phyloP scores from a whole-genome alignment of 139 green algal species.

The Pseudopediastrum boryanum region DNA sequence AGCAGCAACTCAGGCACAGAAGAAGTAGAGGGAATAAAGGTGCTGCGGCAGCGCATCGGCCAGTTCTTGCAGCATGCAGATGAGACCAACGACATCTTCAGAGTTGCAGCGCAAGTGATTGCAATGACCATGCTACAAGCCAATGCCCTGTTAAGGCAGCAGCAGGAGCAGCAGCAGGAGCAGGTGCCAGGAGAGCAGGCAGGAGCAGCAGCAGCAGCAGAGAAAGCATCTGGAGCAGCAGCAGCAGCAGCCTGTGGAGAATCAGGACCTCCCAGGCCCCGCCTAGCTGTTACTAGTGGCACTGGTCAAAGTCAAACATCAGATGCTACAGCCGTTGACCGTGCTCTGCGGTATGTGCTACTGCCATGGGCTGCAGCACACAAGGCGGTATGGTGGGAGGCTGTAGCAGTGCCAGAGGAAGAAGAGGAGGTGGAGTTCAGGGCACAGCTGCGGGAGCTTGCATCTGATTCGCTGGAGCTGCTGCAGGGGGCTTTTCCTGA shows the following conservation, averaged over 20 bases:
- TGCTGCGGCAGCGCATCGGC: neutral
- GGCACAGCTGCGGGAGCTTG: constrained; percentile 65
- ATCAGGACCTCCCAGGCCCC: neutral
- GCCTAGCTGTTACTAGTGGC: neutral
- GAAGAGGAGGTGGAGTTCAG: constrained; percentile 60
- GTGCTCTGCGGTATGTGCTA: constrained; percentile 75
- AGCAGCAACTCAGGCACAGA: constrained; percentile 34
- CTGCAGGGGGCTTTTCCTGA: constrained; percentile 61
- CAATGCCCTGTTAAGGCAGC: constrained; percentile 11
- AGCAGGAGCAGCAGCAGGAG: constrained; percentile 2
- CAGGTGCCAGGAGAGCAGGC: neutral
- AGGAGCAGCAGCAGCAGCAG: neutral
- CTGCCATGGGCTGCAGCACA: constrained; percentile 71
- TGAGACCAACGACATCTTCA: constrained; percentile 79
- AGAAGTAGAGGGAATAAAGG: constrained; percentile 12
- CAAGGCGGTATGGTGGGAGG: constrained; percentile 91
- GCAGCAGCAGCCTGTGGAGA: constrained; percentile 24
- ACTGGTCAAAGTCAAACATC: neutral
- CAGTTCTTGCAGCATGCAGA: constrained; percentile 69
- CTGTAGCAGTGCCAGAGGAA: constrained; percentile 71
- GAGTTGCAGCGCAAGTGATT: constrained; percentile 53
- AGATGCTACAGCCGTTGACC: constrained; percentile 12
- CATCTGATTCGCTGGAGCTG: constrained; percentile 76
- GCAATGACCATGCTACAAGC: constrained; percentile 41
- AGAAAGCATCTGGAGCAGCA: constrained; percentile 2